Evolutionary conservation across 371 early-diverging fungal genomes (phyloP).

Genomic region (Dinochytrium kinnereticum): DNA sequence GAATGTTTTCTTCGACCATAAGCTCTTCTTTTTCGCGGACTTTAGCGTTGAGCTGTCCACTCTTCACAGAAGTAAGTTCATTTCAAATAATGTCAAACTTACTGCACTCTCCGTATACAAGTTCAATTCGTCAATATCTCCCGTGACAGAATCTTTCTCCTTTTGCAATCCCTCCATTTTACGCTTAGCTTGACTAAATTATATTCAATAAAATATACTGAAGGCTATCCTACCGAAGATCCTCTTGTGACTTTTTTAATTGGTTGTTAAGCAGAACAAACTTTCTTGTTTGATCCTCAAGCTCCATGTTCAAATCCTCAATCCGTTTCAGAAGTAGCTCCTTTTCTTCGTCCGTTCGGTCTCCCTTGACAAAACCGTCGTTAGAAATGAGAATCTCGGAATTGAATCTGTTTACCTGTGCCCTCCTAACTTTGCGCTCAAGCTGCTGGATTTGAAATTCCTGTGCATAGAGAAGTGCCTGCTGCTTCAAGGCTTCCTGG

Average conservation of each 20-base stretch:
- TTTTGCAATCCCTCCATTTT: conserved; percentile 51
- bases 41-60: conserved; percentile 54
- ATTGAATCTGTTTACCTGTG: conserved; percentile 37
- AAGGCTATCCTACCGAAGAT: conserved; percentile 41
- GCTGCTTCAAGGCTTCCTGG: conserved; percentile 59
- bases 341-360: conserved; percentile 63
- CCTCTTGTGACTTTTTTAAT: conserved; percentile 60
- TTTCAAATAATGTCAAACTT: background rate
- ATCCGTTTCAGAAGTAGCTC: conserved; percentile 52
- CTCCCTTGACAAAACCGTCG: conserved; percentile 47
- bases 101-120: conserved; percentile 60
- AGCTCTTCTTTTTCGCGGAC: conserved; percentile 62
- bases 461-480: conserved; percentile 59
- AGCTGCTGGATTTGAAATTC: conserved; percentile 65
- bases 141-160: conserved; percentile 44
- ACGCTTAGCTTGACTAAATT: conserved; percentile 47
- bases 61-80: conserved; percentile 22
- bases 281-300: conserved; percentile 46
- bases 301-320: conserved; percentile 42
- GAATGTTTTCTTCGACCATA: conserved; percentile 63
- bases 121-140: conserved; percentile 57
- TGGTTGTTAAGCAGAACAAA: conserved; percentile 52
- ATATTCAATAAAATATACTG: background rate
- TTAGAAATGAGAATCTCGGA: background rate
- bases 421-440: conserved; percentile 61